Evolutionary conservation across 495 filamentous ascomycete species (phyloP), one percentile per base, ranked within the genome.

Genomic region (Durotheca rogersii): DNA sequence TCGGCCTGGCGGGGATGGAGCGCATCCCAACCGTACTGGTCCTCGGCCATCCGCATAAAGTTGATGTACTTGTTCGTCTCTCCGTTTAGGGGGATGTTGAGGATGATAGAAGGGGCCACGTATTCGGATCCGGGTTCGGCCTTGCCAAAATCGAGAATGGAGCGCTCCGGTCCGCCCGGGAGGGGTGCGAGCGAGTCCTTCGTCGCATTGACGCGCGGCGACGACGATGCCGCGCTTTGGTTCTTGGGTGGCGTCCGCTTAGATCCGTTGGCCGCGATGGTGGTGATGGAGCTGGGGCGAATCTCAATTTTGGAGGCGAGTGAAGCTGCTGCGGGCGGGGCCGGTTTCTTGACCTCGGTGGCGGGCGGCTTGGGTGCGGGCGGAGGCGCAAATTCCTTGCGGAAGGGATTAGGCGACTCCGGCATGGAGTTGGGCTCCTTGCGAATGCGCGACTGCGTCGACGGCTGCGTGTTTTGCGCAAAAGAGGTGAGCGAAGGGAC

Each of bases 1-100:
- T 90, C 91, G 0, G 94, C 93, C 17, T 92, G 75, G 0, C 90
- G 83, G 12, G 93, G 93, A 62, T 98, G 90, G 34, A 97, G 72
- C 1, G 92, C 93, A 36, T 91, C 88, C 77, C 91, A 95, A 29
- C 93, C 93, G 66, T 97, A 97, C 46, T 82, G 84, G 41, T 95
- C 90, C 65, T 95, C 89, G 15, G 93, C 92, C 62, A 97, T 73
- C 37, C 89, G 88, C 52, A 92, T 90, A 60, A 97, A 96, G 66
- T 97, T 97, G 67, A 98, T 80, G 51, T 92, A 92, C 45, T 91
- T 87, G 64, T 95, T 93, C 11, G 77, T 81, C 53, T 86, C 83
- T 19, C 88, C 87, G 27, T 86, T 77, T 30, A 98, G 70, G 0
- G 88, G 83, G 47, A 98, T 81, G 41, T 89, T 82, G 1, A 98